These are phyloP conservation scores for Teratosphaeria destructans DNA, from an alignment of 2,329 filamentous ascomycete species.

Conservation along the genomic window DNA sequence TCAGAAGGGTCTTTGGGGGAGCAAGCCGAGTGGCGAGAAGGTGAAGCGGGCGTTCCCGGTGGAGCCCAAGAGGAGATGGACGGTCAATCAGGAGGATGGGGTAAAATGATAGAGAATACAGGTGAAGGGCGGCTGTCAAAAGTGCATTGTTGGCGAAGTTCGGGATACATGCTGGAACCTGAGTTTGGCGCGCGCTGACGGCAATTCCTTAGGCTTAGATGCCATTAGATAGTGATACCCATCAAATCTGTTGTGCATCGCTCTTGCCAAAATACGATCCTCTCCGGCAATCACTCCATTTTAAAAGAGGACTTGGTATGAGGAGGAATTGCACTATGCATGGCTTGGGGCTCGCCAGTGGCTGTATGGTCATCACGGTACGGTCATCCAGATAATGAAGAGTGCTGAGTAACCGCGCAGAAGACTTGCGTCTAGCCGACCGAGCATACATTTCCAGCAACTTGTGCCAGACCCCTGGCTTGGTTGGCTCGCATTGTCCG, in stretches of 20 bases:
- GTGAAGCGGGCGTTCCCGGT: constrained; percentile 24
- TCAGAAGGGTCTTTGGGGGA: constrained; percentile 33
- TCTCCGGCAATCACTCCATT: neutral
- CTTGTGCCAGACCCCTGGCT: neutral
- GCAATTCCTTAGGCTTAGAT: neutral
- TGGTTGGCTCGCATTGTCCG: neutral
- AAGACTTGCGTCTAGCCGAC: neutral
- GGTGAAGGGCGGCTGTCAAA: too few relatives aligned
- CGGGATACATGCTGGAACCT: neutral
- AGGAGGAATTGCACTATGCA: neutral
- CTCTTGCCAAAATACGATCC: neutral
- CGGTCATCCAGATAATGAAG: too few relatives aligned
- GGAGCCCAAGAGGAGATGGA: constrained; percentile 34
- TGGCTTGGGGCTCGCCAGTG: too few relatives aligned
- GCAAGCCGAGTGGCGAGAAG: constrained; percentile 21
- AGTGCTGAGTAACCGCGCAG: too few relatives aligned
- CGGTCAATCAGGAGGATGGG: constrained; percentile 24
- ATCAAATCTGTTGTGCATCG: neutral
- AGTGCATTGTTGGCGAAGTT: neutral
- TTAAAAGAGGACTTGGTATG: neutral
- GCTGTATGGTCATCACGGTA: too few relatives aligned
- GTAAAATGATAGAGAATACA: neutral
- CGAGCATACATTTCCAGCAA: neutral
- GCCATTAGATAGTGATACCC: neutral
- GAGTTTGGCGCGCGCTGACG: neutral